Evolutionary conservation across 495 filamentous ascomycete species (phyloP).

Genomic region (Lepidopterella palustris): DNA sequence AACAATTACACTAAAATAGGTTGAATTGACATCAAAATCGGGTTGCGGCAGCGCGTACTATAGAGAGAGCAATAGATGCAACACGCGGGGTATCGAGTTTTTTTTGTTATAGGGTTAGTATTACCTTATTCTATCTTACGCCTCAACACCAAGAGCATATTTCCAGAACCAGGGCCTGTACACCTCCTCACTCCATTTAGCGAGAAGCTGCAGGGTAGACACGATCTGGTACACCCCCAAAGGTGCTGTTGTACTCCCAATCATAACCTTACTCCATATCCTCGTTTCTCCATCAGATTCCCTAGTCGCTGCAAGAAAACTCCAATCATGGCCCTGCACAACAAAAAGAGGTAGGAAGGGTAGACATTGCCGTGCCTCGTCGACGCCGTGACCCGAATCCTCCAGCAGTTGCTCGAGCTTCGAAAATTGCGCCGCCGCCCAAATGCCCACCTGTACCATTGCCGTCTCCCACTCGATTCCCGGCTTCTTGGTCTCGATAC

Average conservation of each 20-base stretch:
- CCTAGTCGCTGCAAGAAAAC: not conserved
- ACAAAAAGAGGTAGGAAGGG: not conserved
- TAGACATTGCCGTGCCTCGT: not conserved
- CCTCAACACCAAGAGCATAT: not conserved
- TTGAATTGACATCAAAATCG: too few relatives aligned
- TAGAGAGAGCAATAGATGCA: too few relatives aligned
- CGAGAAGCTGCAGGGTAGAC: not conserved
- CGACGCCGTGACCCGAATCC: not conserved
- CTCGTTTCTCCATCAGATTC: not conserved
- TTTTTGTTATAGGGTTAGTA: too few relatives aligned
- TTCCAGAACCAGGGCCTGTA: not conserved
- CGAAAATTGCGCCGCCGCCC: not conserved
- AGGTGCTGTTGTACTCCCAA: not conserved
- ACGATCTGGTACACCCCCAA: conserved; percentile 1
- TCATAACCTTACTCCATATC: not conserved
- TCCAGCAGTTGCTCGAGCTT: not conserved
- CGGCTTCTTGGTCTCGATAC: conserved; percentile 1
- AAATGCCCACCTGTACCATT: not conserved
- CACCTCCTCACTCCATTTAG: not conserved
- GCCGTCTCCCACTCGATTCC: not conserved
- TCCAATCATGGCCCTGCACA: conserved; percentile 3
- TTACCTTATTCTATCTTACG: too few relatives aligned
- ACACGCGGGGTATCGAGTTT: too few relatives aligned
- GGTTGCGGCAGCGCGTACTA: too few relatives aligned
- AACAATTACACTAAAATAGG: too few relatives aligned